A percentile compares a stretch with the other conserved stretches of the same genome.
Evolutionary conservation across 2,329 filamentous ascomycete genomes (phyloP).

Genomic region (Balansia obtecta): DNA sequence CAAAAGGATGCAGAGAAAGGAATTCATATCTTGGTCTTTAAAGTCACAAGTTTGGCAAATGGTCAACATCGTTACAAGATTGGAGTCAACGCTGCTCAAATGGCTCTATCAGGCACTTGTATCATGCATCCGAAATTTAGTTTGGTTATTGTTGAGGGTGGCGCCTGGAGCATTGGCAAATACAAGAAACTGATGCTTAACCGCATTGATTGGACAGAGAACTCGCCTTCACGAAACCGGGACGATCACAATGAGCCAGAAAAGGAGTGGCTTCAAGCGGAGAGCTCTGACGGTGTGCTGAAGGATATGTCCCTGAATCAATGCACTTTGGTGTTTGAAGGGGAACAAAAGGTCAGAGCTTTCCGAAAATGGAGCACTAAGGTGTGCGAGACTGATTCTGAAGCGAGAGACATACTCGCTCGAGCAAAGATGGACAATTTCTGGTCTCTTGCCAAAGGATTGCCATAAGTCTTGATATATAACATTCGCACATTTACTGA

Average conservation of each 20-base stretch:
- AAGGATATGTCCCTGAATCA: slow-evolving; percentile 76
- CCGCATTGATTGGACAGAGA: slow-evolving; percentile 92
- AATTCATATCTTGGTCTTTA: slow-evolving; percentile 78
- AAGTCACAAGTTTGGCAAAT: slow-evolving; percentile 78
- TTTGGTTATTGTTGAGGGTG: slow-evolving; percentile 84
- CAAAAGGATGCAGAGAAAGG: slow-evolving; percentile 80
- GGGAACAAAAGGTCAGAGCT: slow-evolving; percentile 64
- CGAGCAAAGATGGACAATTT: slow-evolving; percentile 89
- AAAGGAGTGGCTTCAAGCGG: slow-evolving; percentile 65
- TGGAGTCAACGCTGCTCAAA: slow-evolving; percentile 80
- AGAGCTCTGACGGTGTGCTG: slow-evolving; percentile 64
- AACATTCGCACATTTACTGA: not conserved
- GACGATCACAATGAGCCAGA: slow-evolving; percentile 49
- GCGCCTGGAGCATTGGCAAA: slow-evolving; percentile 65
- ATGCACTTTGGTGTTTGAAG: slow-evolving; percentile 80
- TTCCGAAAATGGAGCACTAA: slow-evolving; percentile 85
- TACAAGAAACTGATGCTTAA: slow-evolving; percentile 92
- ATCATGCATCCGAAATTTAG: slow-evolving; percentile 84
- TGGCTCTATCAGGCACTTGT: slow-evolving; percentile 77
- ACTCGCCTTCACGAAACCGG: slow-evolving; percentile 53
- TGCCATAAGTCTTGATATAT: slow-evolving; percentile 5
- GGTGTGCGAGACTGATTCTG: slow-evolving; percentile 84
- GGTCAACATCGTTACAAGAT: slow-evolving; percentile 92
- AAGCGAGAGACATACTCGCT: slow-evolving; percentile 68
- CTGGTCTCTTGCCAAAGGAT: slow-evolving; percentile 75